Evolutionary conservation across 208 protist species (phyloP).

Genomic region (Trypanosomatidae sp.): DNA sequence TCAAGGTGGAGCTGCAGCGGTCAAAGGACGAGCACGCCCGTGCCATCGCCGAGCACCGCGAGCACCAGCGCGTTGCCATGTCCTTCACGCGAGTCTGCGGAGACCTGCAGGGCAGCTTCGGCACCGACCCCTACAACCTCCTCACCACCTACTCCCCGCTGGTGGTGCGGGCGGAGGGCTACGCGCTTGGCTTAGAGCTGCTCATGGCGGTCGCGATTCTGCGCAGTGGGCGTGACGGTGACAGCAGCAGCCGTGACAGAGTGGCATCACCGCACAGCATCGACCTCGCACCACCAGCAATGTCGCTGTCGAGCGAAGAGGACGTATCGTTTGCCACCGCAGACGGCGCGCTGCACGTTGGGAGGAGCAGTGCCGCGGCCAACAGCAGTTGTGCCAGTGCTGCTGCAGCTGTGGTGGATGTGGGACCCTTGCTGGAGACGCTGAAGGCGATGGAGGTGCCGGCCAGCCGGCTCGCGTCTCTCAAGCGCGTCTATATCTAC

Average conservation of each 20-base stretch:
- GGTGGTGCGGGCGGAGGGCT: slow-evolving; percentile 20
- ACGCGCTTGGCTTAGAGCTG: slow-evolving; percentile 30
- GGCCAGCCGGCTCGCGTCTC: slow-evolving; percentile 9
- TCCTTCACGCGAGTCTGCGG: slow-evolving; percentile 27
- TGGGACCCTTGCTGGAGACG: slow-evolving; percentile 6
- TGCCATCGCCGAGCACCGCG: slow-evolving; percentile 7
- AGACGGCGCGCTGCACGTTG: too few relatives aligned
- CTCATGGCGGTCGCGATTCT: slow-evolving; percentile 33
- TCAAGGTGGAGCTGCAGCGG: slow-evolving; percentile 9
- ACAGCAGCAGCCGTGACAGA: too few relatives aligned
- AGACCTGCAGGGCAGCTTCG: slow-evolving; percentile 44
- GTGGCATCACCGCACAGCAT: too few relatives aligned
- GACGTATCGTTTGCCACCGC: too few relatives aligned
- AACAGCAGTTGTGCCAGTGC: too few relatives aligned
- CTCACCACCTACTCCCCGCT: slow-evolving; percentile 5
- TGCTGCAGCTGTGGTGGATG: background rate
- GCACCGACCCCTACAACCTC: slow-evolving; percentile 10
- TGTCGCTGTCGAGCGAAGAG: too few relatives aligned
- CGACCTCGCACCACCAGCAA: too few relatives aligned
- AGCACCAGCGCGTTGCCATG: slow-evolving; percentile 25
- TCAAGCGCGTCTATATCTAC: slow-evolving; percentile 23
- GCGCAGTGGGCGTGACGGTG: too few relatives aligned
- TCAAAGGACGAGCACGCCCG: background rate
- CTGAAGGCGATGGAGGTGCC: slow-evolving; percentile 19
- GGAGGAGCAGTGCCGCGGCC: too few relatives aligned